These are phyloP conservation scores for Scytalidium sp. DNA, from an alignment of 2,329 filamentous ascomycete species.

Conservation along the genomic window DNA sequence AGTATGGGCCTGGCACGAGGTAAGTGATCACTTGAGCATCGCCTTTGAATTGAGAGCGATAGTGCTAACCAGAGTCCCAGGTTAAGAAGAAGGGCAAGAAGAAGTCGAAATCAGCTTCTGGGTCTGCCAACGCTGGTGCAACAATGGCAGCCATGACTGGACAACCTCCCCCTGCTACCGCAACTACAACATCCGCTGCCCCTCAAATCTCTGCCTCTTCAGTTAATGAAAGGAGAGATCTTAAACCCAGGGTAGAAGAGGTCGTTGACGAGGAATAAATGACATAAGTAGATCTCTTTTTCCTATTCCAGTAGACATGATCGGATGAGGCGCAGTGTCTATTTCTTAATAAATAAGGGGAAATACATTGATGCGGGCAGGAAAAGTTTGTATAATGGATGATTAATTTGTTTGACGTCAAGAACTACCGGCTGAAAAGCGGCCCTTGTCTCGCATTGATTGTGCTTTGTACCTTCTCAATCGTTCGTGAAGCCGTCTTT, in stretches of 20 bases:
- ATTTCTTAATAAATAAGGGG: not conserved
- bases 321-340: not conserved
- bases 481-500: too few species aligned
- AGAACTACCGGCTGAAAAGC: too few species aligned
- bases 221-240: conserved; percentile 32
- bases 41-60: not conserved
- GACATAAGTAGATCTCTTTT: not conserved
- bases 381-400: not conserved
- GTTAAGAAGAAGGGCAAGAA: conserved; percentile 35
- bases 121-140: conserved; percentile 24
- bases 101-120: conserved; percentile 25
- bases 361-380: not conserved
- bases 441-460: too few species aligned
- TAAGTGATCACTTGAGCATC: conserved; percentile 38
- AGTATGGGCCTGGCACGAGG: conserved; percentile 98
- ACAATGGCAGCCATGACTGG: conserved; percentile 27
- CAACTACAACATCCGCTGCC: conserved; percentile 34
- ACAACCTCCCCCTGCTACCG: conserved; percentile 28
- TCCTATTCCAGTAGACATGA: not conserved
- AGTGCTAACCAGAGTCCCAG: conserved; percentile 8
- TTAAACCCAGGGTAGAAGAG: conserved; percentile 43
- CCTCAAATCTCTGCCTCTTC: conserved; percentile 31
- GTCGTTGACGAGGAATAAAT: conserved; percentile 28
- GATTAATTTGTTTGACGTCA: not conserved
- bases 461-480: too few species aligned